Evolutionary conservation across 805 yeast genomes (phyloP).

Genomic region (Candida chauliodis): DNA sequence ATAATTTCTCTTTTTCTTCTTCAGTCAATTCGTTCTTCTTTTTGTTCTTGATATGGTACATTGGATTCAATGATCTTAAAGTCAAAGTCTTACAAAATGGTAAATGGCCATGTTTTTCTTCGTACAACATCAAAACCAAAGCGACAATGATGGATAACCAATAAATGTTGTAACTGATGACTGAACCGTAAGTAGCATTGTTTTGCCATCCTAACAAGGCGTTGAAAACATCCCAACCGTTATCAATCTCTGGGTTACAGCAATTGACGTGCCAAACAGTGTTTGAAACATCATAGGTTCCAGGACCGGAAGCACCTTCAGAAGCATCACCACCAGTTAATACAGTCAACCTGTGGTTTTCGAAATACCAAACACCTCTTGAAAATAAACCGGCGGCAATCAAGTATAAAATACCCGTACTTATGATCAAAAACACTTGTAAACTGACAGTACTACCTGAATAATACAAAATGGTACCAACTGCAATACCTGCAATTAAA

Average conservation of each 20-base stretch:
- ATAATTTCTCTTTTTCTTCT: constrained; percentile 33
- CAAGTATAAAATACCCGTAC: constrained; percentile 85
- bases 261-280: constrained; percentile 96
- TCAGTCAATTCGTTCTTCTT: constrained; percentile 43
- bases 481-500: constrained; percentile 67
- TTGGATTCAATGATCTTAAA: constrained; percentile 56
- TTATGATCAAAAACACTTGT: constrained; percentile 80
- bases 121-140: constrained; percentile 64
- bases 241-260: constrained; percentile 87
- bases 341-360: constrained; percentile 58
- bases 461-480: constrained; percentile 71
- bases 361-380: constrained; percentile 89
- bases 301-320: constrained; percentile 91
- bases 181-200: constrained; percentile 91
- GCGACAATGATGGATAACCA: constrained; percentile 58
- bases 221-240: constrained; percentile 97
- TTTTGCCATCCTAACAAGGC: constrained; percentile 97
- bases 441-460: constrained; percentile 82
- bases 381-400: constrained; percentile 92
- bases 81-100: constrained; percentile 56
- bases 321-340: constrained; percentile 92
- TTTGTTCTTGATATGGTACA: constrained; percentile 67
- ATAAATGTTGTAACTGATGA: constrained; percentile 81
- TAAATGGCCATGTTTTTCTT: constrained; percentile 80
- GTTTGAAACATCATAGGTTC: constrained; percentile 78